These are phyloP conservation scores for Phaeosphaeriaceae sp. DNA, from an alignment of 2,329 filamentous ascomycete genomes.

Conservation along the genomic window DNA sequence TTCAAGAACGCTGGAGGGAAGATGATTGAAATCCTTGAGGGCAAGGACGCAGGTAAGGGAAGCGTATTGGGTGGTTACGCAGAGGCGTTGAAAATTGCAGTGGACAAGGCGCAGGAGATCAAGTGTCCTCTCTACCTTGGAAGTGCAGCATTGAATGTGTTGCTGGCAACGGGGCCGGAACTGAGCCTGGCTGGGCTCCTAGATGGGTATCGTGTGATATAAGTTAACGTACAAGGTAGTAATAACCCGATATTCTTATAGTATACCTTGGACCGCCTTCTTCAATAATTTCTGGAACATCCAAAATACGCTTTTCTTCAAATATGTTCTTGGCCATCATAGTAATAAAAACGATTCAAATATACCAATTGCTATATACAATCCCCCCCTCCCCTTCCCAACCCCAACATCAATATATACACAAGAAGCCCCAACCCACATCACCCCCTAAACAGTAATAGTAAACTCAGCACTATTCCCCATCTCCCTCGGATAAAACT, in stretches of 20 bases:
- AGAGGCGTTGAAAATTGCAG: constrained; percentile 35
- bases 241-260: no score
- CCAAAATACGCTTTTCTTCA: no score
- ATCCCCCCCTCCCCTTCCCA: not conserved
- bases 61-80: constrained; percentile 26
- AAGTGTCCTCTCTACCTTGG: constrained; percentile 45
- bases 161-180: constrained; percentile 36
- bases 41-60: constrained; percentile 25
- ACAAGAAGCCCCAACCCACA: not conserved
- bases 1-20: constrained; percentile 41
- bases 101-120: constrained; percentile 42
- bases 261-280: no score
- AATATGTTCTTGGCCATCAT: no score
- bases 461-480: constrained; percentile 60
- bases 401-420: constrained; percentile 3
- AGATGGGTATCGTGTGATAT: constrained; percentile 26
- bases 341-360: no score
- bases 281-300: no score
- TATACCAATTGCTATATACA: no score
- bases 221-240: no score
- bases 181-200: constrained; percentile 29
- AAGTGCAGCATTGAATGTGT: constrained; percentile 38
- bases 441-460: constrained; percentile 46
- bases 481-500: constrained; percentile 60
- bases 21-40: constrained; percentile 42